Base-by-base conservation (phyloP, 2,329 filamentous ascomycete species). In the Neonectria magnoliae region DNA sequence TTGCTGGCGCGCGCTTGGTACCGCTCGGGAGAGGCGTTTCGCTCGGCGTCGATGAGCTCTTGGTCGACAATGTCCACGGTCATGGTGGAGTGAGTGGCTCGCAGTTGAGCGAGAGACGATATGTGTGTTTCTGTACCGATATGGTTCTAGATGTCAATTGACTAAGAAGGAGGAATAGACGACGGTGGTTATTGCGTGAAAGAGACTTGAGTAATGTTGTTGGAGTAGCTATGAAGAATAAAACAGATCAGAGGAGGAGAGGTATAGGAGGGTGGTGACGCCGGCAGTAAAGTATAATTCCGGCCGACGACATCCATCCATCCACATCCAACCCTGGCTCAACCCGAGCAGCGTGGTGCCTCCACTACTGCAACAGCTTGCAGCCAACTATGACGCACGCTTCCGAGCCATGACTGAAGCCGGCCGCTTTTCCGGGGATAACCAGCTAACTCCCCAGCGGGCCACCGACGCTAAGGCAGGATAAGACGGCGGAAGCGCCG, bases 21-120 rank as follows among this genome's bases (percentile, higher is more conserved):
- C 62, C 67, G 76, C 27, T 73, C 73, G 16, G 81, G 82, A 45
- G 81, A 83, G 52, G 88, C 88, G 69, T 85, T 85, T 63, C 76
- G 79, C 78, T 91, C 89, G 45, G 85, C 85, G 36, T 77, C 80
- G 66, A 81, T 76, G 72, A 90, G 76, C 67, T 85, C 82, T 64
- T 80, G 81, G 75, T 90, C 88, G 70, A 87, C 79, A 65, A 81
- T 79, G 75, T 89, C 81, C 79, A 85, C 82, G 13, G 74, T 64
- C 79, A 82, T 81, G 62, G 68, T 72, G 56, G 44, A n/a, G 20
- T 20, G 33, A 52, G 33, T 33, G 10, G 48, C 48, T 51, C 48
- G 44, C 57, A 38, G 38, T 47, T 48, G 29, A 47, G 45, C 27
- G 38, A 47, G 45, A 29, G 38, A 10, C 8, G 11, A 11, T 33